phyloP scores from a whole-genome alignment of 1,284 basidiomycete species.

The Termitomyces sp. region DNA sequence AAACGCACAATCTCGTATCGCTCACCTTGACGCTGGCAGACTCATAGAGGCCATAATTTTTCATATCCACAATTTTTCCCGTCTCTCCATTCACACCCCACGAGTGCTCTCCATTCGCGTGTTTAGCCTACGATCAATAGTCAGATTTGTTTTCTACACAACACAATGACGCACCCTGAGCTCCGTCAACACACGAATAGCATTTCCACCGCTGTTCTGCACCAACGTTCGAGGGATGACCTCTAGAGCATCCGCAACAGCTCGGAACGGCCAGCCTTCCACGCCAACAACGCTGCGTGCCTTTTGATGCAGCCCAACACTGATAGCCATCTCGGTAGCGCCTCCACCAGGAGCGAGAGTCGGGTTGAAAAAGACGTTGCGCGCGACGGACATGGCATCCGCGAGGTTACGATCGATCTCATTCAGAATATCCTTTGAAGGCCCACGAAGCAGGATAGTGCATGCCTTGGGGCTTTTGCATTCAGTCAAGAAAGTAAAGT shows the following conservation, averaged over 20 bases:
- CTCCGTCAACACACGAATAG: slow-evolving; percentile 89
- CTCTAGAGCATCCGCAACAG: slow-evolving; percentile 95
- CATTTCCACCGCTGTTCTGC: slow-evolving; percentile 95
- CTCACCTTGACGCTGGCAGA: slow-evolving; percentile 89
- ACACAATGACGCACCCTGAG: slow-evolving; percentile 48
- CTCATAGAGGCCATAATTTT: slow-evolving; percentile 89
- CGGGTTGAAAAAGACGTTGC: slow-evolving; percentile 97
- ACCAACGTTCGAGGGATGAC: slow-evolving; percentile 95
- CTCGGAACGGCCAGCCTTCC: slow-evolving; percentile 87
- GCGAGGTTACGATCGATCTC: slow-evolving; percentile 98
- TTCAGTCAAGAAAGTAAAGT: slow-evolving; percentile 95
- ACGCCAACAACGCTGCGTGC: slow-evolving; percentile 77
- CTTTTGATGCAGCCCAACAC: slow-evolving; percentile 83
- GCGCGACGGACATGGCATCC: slow-evolving; percentile 96
- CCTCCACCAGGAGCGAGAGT: slow-evolving; percentile 90
- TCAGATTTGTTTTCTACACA: not conserved
- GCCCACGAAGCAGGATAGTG: slow-evolving; percentile 97
- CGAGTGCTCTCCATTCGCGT: slow-evolving; percentile 85
- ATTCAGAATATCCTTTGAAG: slow-evolving; percentile 97
- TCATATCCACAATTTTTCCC: slow-evolving; percentile 96
- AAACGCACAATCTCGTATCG: not conserved
- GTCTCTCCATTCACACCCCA: slow-evolving; percentile 96
- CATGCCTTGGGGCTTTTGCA: slow-evolving; percentile 95
- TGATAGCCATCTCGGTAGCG: slow-evolving; percentile 97
- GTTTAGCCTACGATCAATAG: slow-evolving; percentile 69